Base-by-base conservation (phyloP, 306 rosid species). In the Comarum palustre region DNA sequence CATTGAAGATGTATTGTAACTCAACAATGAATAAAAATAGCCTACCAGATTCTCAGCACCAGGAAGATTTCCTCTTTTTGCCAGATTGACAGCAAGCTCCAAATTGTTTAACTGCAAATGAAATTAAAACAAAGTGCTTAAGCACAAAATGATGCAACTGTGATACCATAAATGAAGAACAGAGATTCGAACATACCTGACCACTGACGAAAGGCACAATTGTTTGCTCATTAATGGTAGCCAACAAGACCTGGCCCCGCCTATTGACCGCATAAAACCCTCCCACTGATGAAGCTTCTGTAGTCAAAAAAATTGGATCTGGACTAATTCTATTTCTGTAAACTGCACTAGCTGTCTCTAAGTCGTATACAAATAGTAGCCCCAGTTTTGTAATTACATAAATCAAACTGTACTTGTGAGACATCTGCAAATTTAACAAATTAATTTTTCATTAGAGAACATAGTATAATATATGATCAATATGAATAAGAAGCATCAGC, bases 271-370 rank as follows among this genome's bases (percentile, higher is more conserved):
- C 96, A 79, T 95, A 95, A 86, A 95, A 95, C 8, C 99, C 97
- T 66, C 99, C 99, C 36, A 68, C 86, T 2, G 97, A 81, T 27
- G 97, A 85, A 79, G 97, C 99, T 83, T 95, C 99, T 10, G 99
- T 83, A 17, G 99, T 95, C 91, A 95, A 84, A 83, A 95, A 95
- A 69, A 95, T 95, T 72, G 99, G 97, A 83, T 95, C 99, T 15
- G 99, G 99, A 80, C 99, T 95, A 68, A 95, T 95, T 82, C 99
- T 87, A 85, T 95, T 95, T 82, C 99, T 86, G 82, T 95, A 95
- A 71, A 95, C 97, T 43, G 99, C 99, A 48, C 96, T 82, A 73
- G 99, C 97, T 3, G 99, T 95, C 91, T 95, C 99, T 88, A 95
- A 81, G 73, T 95, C 99, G 74, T 91, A 95, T 70, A 95, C 99